Evolutionary conservation across 78 protist genomes (phyloP).

Genomic region (Salpingoeca rosetta): DNA sequence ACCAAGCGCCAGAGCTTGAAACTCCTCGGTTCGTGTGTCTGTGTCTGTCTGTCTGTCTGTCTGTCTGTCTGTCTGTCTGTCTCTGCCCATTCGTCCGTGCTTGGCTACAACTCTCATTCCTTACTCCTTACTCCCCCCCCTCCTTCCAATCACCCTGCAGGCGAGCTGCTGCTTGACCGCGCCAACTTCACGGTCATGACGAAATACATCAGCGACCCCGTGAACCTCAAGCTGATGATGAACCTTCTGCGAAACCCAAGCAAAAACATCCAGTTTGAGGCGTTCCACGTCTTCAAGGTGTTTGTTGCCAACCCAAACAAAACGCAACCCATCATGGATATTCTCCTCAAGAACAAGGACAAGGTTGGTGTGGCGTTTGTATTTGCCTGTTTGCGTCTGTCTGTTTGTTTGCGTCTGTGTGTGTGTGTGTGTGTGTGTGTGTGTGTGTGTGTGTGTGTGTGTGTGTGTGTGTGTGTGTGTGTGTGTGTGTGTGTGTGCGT

Average conservation of each 20-base stretch:
- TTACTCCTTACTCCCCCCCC: too few species aligned
- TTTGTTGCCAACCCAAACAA: conserved; percentile 97
- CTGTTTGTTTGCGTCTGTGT: too few species aligned
- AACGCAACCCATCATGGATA: conserved; percentile 52
- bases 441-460: too few species aligned
- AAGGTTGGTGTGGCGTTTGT: too few species aligned
- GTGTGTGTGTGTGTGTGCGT: too few species aligned
- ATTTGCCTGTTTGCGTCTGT: too few species aligned
- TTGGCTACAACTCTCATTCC: background rate
- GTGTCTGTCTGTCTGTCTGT: background rate
- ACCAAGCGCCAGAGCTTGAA: conserved; percentile 81
- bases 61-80: background rate
- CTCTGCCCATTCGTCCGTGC: too few species aligned
- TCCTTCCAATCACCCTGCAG: too few species aligned
- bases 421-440: too few species aligned
- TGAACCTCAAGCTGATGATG: conserved; percentile 85
- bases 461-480: too few species aligned
- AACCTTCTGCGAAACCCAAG: conserved; percentile 66
- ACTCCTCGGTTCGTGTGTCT: background rate
- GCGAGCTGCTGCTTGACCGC: conserved; percentile 88
- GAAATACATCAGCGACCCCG: conserved; percentile 60
- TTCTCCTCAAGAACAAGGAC: conserved; percentile 74
- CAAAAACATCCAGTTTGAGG: conserved; percentile 86
- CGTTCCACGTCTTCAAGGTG: conserved; percentile 95
- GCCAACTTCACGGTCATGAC: conserved; percentile 85